Conservation (phyloP, 495 filamentous ascomycete species). For the Penicillium lividum region DNA sequence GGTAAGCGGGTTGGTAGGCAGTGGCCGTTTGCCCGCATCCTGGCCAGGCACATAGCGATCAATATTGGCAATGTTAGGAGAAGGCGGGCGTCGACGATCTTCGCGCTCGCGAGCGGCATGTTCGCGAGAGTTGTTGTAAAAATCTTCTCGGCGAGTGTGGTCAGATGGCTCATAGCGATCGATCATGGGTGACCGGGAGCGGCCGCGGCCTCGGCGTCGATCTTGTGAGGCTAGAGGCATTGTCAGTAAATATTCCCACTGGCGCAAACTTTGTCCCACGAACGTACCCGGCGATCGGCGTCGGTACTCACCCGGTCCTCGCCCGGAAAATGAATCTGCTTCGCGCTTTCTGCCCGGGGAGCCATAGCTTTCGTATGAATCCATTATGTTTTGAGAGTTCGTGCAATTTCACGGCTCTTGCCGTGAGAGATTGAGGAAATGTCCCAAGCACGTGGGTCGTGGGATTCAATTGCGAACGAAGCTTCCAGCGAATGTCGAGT, state of each 20-base stretch:
- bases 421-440: constrained; percentile 1
- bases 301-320: constrained; percentile 44
- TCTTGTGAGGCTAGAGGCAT: constrained; percentile 44
- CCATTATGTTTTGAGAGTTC: constrained; percentile 27
- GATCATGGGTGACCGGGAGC: constrained; percentile 75
- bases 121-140: constrained; percentile 59
- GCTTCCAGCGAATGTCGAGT: constrained; percentile 10
- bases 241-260: constrained; percentile 3
- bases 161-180: constrained; percentile 71
- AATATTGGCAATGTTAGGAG: constrained; percentile 70
- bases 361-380: constrained; percentile 44
- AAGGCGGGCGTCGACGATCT: constrained; percentile 64
- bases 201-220: constrained; percentile 52
- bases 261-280: background rate
- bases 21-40: constrained; percentile 56
- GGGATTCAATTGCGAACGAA: background rate
- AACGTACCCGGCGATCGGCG: constrained; percentile 55
- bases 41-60: constrained; percentile 96
- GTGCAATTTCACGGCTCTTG: constrained; percentile 11
- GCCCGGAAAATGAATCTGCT: constrained; percentile 34
- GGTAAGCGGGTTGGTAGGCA: constrained; percentile 70
- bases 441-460: background rate
- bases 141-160: constrained; percentile 54
- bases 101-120: constrained; percentile 67
- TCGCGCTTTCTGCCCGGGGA: constrained; percentile 47